Conservation (phyloP, 2,329 filamentous ascomycete species). For the Colletotrichum incanum region DNA sequence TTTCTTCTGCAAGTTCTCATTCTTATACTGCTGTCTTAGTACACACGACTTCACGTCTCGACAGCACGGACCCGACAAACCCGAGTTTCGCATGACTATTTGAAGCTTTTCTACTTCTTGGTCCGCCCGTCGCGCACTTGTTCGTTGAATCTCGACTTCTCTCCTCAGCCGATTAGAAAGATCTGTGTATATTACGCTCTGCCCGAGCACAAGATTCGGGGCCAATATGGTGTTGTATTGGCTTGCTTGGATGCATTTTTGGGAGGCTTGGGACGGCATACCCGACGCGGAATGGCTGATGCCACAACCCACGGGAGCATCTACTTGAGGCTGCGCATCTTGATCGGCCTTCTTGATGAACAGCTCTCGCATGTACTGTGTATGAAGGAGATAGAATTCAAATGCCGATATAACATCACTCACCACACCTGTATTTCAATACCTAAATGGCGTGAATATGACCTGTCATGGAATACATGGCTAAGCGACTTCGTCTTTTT, state of each 20-base stretch:
- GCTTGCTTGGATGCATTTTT: constrained; percentile 38
- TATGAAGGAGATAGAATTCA: constrained; percentile 45
- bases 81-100: constrained; percentile 6
- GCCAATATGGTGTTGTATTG: constrained; percentile 38
- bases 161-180: constrained; percentile 30
- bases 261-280: constrained; percentile 39
- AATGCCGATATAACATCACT: constrained; percentile 32
- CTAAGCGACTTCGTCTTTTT: neutral
- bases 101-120: constrained; percentile 12
- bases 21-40: constrained; percentile 44
- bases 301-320: constrained; percentile 29
- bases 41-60: constrained; percentile 40
- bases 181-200: constrained; percentile 44
- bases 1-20: constrained; percentile 38
- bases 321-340: constrained; percentile 32
- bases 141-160: constrained; percentile 37
- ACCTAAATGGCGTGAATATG: neutral
- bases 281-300: constrained; percentile 30
- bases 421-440: neutral
- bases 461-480: neutral
- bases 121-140: constrained; percentile 29
- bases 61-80: constrained; percentile 34
- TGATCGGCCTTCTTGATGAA: constrained; percentile 31
- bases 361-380: constrained; percentile 43
- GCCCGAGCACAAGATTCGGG: constrained; percentile 31